A percentile compares a stretch with the other conserved stretches of the same genome.
Conservation (phyloP, 1,284 basidiomycete species). For the Ustilago cynodontis region DNA sequence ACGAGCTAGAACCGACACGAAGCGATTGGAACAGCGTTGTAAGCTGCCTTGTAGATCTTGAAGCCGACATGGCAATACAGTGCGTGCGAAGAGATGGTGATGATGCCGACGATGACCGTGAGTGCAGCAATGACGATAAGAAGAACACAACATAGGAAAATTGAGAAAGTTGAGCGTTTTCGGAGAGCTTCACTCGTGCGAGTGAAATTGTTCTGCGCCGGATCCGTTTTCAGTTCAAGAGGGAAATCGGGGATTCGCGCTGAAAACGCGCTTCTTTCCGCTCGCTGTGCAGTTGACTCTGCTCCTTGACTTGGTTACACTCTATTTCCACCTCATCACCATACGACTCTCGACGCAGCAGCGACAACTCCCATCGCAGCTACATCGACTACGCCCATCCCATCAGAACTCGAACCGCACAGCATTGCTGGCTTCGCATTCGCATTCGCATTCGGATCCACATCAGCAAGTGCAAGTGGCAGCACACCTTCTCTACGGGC, state of each 20-base stretch:
- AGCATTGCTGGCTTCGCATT: neutral
- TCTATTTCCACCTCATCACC: neutral
- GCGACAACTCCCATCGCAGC: constrained; percentile 1
- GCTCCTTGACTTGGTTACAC: neutral
- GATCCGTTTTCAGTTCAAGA: constrained; percentile 22
- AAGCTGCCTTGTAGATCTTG: constrained; percentile 32
- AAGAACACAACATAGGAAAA: neutral
- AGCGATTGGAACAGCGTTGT: constrained; percentile 45
- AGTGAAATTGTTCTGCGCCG: constrained; percentile 8
- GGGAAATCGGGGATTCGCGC: constrained; percentile 31
- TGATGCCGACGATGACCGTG: neutral
- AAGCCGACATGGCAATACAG: constrained; percentile 19
- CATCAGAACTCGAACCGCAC: neutral
- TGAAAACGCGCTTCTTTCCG: constrained; percentile 8
- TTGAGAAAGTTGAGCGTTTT: constrained; percentile 2
- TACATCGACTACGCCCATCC: neutral
- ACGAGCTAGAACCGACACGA: constrained; percentile 18
- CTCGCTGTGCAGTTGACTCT: constrained; percentile 11
- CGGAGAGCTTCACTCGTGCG: constrained; percentile 24
- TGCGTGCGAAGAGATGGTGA: neutral
- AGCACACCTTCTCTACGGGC: neutral
- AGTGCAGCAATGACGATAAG: neutral
- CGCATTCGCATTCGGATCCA: neutral
- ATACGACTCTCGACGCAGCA: neutral
- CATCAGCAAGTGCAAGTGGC: too few relatives aligned